Percentiles rank a stretch among this genome's conserved stretches.
Conservation (phyloP, 768 basidiomycete genomes). For the Holtermannia corniformis region DNA sequence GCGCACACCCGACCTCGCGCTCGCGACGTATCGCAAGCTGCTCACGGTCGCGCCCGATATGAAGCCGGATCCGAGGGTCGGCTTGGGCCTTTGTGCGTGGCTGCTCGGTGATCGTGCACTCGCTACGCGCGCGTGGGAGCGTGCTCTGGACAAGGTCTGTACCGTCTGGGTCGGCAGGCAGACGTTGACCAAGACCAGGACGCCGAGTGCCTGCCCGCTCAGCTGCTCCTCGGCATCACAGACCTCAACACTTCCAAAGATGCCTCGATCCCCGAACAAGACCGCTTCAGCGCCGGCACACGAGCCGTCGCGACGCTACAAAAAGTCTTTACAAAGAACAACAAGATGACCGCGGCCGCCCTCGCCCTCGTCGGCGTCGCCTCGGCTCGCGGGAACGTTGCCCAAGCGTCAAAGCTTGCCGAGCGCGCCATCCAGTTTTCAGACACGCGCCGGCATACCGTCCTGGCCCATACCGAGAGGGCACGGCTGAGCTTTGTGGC, state of each 20-base stretch:
- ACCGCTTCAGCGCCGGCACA: slow-evolving; percentile 44
- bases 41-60: slow-evolving; percentile 67
- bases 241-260: slow-evolving; percentile 77
- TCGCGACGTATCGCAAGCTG: slow-evolving; percentile 78
- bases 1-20: slow-evolving; percentile 64
- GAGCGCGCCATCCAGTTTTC: slow-evolving; percentile 91
- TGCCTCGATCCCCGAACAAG: slow-evolving; percentile 54
- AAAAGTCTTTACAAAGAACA: slow-evolving; percentile 46
- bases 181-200: slow-evolving; percentile 56
- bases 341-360: slow-evolving; percentile 27
- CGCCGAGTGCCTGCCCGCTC: slow-evolving; percentile 65
- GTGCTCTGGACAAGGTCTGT: slow-evolving; percentile 73
- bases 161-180: not conserved
- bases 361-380: slow-evolving; percentile 25
- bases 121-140: slow-evolving; percentile 82
- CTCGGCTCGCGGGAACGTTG: slow-evolving; percentile 20
- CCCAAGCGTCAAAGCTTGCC: slow-evolving; percentile 77
- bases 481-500: slow-evolving; percentile 73
- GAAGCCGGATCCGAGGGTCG: slow-evolving; percentile 85
- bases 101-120: slow-evolving; percentile 70
- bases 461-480: slow-evolving; percentile 74
- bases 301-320: slow-evolving; percentile 49
- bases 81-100: slow-evolving; percentile 91
- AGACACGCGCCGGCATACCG: slow-evolving; percentile 52
- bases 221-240: slow-evolving; percentile 74